Evolutionary conservation across 345 rosid species (phyloP).

Genomic region (Arabidopsis suecica): DNA sequence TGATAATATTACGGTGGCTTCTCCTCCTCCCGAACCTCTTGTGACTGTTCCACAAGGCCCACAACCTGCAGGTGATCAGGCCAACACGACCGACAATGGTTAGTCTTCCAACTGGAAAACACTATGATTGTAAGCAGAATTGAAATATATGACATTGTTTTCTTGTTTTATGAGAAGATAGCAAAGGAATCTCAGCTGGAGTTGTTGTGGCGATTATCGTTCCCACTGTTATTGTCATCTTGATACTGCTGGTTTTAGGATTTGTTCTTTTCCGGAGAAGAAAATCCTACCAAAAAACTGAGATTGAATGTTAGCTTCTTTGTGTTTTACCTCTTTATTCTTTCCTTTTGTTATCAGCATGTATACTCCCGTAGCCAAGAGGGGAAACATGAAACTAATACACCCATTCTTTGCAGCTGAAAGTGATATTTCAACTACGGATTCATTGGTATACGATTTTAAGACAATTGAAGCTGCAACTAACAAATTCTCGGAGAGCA

Average conservation of each 20-base stretch:
- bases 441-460: slow-evolving; percentile 52
- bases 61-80: not conserved
- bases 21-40: slow-evolving; percentile 19
- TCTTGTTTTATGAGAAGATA: slow-evolving; percentile 24
- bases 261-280: slow-evolving; percentile 22
- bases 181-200: slow-evolving; percentile 33
- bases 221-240: not conserved
- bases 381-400: not conserved
- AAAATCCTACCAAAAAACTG: slow-evolving; percentile 7
- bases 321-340: not conserved
- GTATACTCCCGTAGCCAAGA: too few species aligned
- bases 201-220: slow-evolving; percentile 5
- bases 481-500: slow-evolving; percentile 50
- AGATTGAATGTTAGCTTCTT: slow-evolving; percentile 38
- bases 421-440: slow-evolving; percentile 41
- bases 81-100: slow-evolving; percentile 5
- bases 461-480: slow-evolving; percentile 54
- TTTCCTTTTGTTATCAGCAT: not conserved
- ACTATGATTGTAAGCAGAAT: not conserved
- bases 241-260: slow-evolving; percentile 27
- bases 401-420: slow-evolving; percentile 40
- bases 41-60: not conserved
- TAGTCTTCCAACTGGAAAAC: not conserved
- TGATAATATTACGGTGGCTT: not conserved
- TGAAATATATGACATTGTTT: not conserved